Conservation (phyloP, 1,284 basidiomycete species). For the Melampsora americana region DNA sequence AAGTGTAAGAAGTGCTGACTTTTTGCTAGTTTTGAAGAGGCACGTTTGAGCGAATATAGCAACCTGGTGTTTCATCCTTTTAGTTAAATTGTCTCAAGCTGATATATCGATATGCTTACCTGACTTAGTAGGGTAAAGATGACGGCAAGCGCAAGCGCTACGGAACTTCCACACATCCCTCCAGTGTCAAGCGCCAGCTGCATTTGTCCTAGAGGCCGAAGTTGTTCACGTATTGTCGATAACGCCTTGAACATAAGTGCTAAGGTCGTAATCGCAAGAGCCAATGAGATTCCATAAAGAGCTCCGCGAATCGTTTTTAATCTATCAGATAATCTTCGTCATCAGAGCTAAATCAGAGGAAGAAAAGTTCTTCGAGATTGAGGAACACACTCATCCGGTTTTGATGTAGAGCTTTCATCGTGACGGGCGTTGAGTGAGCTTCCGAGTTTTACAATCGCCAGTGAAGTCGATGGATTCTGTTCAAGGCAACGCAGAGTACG, state of each 20-base stretch:
- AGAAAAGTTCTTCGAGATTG: background rate
- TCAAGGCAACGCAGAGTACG: background rate
- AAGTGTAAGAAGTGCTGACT: background rate
- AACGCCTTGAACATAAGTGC: background rate
- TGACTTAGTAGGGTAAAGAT: slow-evolving; percentile 1
- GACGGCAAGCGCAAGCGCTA: background rate
- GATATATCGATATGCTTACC: background rate
- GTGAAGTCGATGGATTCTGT: background rate
- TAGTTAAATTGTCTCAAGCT: background rate
- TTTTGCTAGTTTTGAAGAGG: background rate
- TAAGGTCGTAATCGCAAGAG: background rate
- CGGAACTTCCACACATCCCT: slow-evolving; percentile 1
- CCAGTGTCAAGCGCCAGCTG: background rate
- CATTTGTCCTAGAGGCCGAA: background rate
- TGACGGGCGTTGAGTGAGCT: background rate
- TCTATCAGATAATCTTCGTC: background rate
- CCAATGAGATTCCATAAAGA: background rate
- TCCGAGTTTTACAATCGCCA: background rate
- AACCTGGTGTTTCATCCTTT: background rate
- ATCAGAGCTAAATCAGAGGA: background rate
- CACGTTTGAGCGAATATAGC: background rate
- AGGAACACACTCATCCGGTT: background rate
- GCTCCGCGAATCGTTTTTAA: background rate
- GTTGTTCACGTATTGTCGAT: background rate
- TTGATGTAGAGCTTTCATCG: background rate